Percentiles rank a stretch among this genome's conserved stretches.
Evolutionary conservation across 768 basidiomycete genomes (phyloP).

Genomic region (Trametes villosa): DNA sequence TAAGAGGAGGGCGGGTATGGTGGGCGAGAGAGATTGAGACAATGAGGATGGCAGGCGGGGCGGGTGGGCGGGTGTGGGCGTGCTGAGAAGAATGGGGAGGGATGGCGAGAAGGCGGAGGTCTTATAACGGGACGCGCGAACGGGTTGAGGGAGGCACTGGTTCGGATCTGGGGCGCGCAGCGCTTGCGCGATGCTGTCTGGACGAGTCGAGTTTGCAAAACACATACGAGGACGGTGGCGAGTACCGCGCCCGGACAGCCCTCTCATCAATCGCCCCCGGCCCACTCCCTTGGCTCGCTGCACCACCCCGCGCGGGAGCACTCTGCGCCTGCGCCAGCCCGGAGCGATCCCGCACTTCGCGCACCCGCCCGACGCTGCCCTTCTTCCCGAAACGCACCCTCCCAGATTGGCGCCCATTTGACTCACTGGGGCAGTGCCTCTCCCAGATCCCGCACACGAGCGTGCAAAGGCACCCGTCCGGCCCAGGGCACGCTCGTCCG

Average conservation of each 20-base stretch:
- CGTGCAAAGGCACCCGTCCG: too few relatives aligned
- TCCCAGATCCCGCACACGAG: conserved; percentile 12
- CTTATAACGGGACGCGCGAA: background rate
- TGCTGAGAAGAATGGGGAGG: conserved; percentile 39
- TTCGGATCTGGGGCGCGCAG: conserved; percentile 51
- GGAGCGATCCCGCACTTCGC: conserved; percentile 15
- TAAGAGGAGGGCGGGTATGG: background rate
- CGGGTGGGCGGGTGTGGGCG: background rate
- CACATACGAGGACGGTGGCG: conserved; percentile 18
- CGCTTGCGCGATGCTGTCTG: conserved; percentile 42
- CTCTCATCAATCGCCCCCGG: too few relatives aligned
- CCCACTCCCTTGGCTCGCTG: too few relatives aligned
- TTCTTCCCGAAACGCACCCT: conserved; percentile 5
- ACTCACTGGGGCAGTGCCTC: conserved; percentile 13
- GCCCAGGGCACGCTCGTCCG: conserved; percentile 1
- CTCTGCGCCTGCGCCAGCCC: too few relatives aligned
- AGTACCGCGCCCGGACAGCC: conserved; percentile 14
- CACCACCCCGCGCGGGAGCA: too few relatives aligned
- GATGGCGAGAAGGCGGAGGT: conserved; percentile 24
- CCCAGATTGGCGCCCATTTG: conserved; percentile 21
- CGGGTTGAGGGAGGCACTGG: conserved; percentile 5
- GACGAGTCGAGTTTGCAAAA: conserved; percentile 47
- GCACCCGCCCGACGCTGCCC: background rate
- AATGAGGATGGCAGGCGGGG: too few relatives aligned
- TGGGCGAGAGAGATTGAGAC: background rate